phyloP scores from a whole-genome alignment of 176 grass and related monocot species.

The Oryza rufipogon region DNA sequence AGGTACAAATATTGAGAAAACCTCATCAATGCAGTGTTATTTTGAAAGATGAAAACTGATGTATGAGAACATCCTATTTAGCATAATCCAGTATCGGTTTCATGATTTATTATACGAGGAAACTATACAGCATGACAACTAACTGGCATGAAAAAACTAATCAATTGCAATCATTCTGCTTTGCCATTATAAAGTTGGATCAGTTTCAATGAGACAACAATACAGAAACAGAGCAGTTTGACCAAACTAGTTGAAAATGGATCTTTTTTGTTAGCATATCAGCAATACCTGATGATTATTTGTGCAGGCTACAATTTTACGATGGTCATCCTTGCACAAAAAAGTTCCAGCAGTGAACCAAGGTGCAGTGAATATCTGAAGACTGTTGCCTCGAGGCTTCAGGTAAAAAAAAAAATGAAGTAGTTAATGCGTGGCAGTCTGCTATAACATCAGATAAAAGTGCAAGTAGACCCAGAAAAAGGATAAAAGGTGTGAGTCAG shows the following conservation, averaged over 20 bases:
- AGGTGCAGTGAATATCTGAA: conserved; percentile 73
- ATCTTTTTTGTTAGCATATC: conserved; percentile 5
- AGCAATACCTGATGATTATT: conserved; percentile 81
- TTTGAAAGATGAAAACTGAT: neutral
- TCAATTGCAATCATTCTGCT: conserved; percentile 1
- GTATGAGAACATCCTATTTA: conserved; percentile 18
- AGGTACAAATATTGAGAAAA: neutral
- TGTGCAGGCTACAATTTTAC: conserved; percentile 89
- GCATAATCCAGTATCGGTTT: neutral
- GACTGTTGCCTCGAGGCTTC: conserved; percentile 79
- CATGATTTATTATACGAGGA: neutral
- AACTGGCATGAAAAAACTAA: conserved; percentile 4
- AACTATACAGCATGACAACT: neutral
- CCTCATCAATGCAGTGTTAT: conserved; percentile 19
- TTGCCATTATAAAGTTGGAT: neutral
- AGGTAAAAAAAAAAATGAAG: conserved; percentile 33
- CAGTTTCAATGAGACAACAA: conserved; percentile 3
- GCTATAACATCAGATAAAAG: conserved; percentile 1
- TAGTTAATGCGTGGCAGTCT: conserved; percentile 31
- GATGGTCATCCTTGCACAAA: conserved; percentile 90
- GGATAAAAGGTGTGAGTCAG: conserved; percentile 15
- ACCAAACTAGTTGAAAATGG: neutral
- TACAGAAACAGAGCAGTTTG: neutral
- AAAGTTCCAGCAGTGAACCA: conserved; percentile 94
- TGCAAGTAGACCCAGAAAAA: too few species aligned